Base-by-base conservation (phyloP, 345 rosid species). In the Aethionema arabicum region DNA sequence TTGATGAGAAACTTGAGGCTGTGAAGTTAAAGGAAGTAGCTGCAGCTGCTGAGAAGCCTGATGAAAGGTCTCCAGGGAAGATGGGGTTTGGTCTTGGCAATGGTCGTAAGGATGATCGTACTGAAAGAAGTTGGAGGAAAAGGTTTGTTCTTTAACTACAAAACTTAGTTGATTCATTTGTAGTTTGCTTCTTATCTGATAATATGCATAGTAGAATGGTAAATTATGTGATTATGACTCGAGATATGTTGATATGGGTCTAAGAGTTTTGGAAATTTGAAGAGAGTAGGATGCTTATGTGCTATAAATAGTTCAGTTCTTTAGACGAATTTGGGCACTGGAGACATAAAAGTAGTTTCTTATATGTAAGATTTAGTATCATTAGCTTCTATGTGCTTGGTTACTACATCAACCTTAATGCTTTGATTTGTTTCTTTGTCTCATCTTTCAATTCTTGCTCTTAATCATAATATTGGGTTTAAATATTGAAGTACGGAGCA, bases 1-100 rank as follows among this genome's bases (percentile, higher is more conserved):
- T 90, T 65, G 97, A 93, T 53, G 97, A 83, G 84, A 93, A 86
- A 78, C 72, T 93, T 11, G 90, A 74, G 59, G 70, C 80, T 8
- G 62, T 69, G 32, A 90, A 72, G 72, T 47, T 83, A 12, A 80
- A 70, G 69, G 89, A 83, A 7, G 65, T 61, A 1, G 68, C 63
- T n/a, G 62, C 65, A 0, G 74, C 21, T 13, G 32, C 56, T 11
- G 95, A 85, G 62, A 85, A 59, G 71, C 11, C 52, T 35, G 77
- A 63, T 3, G 90, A 78, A 57, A 69, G 58, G 11, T 60, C 78
- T 15, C 59, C 65, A 8, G 76, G 82, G 44, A 72, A 69, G 50
- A 61, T 62, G 46, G 78, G 86, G 54, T 75, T 80, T 35, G 84
- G 83, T 3, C 73, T 47, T 47, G 73, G 78, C 12, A 78, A 72